These are phyloP conservation scores for Hypoxylon sp. DNA, from an alignment of 2,329 filamentous ascomycete species.

Conservation along the genomic window DNA sequence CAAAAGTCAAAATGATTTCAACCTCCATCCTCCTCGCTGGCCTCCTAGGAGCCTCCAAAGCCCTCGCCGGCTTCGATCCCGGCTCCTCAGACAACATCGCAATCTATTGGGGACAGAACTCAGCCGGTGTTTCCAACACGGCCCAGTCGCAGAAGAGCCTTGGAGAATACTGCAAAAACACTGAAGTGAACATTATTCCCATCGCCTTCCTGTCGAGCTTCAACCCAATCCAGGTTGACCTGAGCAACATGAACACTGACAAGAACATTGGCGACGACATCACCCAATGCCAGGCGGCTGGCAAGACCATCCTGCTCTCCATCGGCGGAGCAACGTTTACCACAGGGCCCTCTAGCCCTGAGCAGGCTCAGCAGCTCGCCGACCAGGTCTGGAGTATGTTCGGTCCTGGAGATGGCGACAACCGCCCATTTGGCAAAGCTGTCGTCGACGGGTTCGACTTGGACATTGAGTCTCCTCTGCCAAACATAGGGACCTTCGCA, in stretches of 20 bases:
- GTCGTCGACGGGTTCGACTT: slow-evolving; percentile 80
- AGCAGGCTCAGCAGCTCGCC: slow-evolving; percentile 65
- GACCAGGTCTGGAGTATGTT: slow-evolving; percentile 77
- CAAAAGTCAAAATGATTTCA: slow-evolving; percentile 15
- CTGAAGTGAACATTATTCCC: slow-evolving; percentile 68
- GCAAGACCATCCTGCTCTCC: slow-evolving; percentile 78
- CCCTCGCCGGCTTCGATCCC: slow-evolving; percentile 58
- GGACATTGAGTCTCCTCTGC: slow-evolving; percentile 73
- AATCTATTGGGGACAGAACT: slow-evolving; percentile 66
- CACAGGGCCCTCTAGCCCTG: slow-evolving; percentile 64
- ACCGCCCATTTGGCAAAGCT: slow-evolving; percentile 74
- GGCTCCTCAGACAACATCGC: slow-evolving; percentile 62
- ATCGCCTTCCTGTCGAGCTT: slow-evolving; percentile 72
- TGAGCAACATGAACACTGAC: slow-evolving; percentile 73
- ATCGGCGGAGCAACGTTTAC: slow-evolving; percentile 76
- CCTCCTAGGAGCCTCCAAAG: slow-evolving; percentile 32
- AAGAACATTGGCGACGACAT: slow-evolving; percentile 56
- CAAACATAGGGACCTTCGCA: slow-evolving; percentile 71
- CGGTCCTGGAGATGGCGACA: slow-evolving; percentile 65
- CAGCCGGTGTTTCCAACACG: slow-evolving; percentile 58
- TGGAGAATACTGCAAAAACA: slow-evolving; percentile 66
- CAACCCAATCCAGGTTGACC: slow-evolving; percentile 67
- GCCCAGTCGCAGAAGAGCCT: slow-evolving; percentile 64
- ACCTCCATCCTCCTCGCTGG: slow-evolving; percentile 2
- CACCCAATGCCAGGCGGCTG: slow-evolving; percentile 69